Percentiles rank a stretch among this genome's conserved stretches.
Conservation (phyloP, 1,284 basidiomycete species). For the Vanrija sp. region DNA sequence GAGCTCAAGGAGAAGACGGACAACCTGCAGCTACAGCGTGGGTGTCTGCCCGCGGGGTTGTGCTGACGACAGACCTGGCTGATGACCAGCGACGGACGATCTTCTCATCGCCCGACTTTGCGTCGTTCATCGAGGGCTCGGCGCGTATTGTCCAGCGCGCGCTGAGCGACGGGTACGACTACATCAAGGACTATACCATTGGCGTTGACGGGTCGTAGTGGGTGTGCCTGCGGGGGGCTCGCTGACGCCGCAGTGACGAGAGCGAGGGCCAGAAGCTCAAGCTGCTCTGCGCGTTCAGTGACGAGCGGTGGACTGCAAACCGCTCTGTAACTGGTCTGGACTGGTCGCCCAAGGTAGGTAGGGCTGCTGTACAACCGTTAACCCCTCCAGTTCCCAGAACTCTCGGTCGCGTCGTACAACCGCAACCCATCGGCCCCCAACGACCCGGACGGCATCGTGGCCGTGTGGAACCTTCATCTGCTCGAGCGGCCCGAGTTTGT, state of each 20-base stretch:
- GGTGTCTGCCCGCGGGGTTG: constrained; percentile 1
- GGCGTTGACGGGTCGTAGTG: constrained; percentile 70
- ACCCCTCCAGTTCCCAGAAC: constrained; percentile 75
- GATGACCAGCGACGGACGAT: constrained; percentile 78
- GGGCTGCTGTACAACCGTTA: not conserved
- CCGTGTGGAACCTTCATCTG: constrained; percentile 95
- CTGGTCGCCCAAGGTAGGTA: constrained; percentile 86
- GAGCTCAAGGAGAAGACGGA: constrained; percentile 72
- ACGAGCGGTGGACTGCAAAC: constrained; percentile 82
- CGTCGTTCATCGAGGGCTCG: constrained; percentile 90
- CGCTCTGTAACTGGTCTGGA: constrained; percentile 92
- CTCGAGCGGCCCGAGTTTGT: constrained; percentile 94
- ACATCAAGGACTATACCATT: constrained; percentile 90
- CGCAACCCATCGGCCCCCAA: constrained; percentile 86
- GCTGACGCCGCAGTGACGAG: constrained; percentile 62
- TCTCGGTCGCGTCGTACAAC: constrained; percentile 92
- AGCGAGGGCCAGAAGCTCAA: constrained; percentile 83
- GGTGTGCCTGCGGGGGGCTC: constrained; percentile 32
- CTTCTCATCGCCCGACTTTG: constrained; percentile 78
- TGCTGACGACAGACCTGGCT: constrained; percentile 61
- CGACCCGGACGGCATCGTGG: constrained; percentile 93
- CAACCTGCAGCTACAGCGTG: constrained; percentile 56
- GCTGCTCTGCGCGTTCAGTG: constrained; percentile 79
- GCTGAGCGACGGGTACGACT: constrained; percentile 94
- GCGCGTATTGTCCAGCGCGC: constrained; percentile 93